Base-by-base conservation (phyloP, 2,329 filamentous ascomycete species). In the Coccinonectria pachysandricola region DNA sequence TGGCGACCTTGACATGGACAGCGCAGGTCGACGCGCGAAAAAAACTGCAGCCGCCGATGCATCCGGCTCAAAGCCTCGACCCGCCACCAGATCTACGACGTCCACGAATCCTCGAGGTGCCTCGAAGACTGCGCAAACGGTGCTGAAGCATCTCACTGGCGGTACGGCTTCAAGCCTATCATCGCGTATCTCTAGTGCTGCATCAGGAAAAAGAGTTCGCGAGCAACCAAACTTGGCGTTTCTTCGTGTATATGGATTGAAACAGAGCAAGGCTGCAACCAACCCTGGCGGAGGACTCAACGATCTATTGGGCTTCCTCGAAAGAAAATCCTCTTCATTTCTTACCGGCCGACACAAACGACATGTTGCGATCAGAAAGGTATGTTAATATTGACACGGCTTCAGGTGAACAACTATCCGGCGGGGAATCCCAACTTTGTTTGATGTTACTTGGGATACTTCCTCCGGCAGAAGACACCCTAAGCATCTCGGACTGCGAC, bases 311-410 rank as follows among this genome's bases (percentile, higher is more conserved):
- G 60, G 62, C 26, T 85, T 84, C 48, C 56, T 86, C 36, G 77
- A 85, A 56, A 72, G 75, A 45, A 84, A 84, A 53, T 69, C 79
- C 23, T 65, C 66, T 29, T 57, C 64, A 38, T 61, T 73, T 43
- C 59, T 60, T 33, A 63, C 63, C 17, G 44, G 48, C 32, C 43
- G 34, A 23, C 42, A 45, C 49, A 48, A 59, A 46, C 63, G 68
- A 45, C 60, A 62, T 40, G 62, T 82, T 43, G 74, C 66, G 50
- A 75, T 87, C 37, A 75, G 73, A 60, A 83, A 84, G 76, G 81
- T 86, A 81, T 73, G 78, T 80, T 54, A 28, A 36, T 39, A 45
- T 50, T 49, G 46, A 55, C 48, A 32, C 32, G 38, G 31, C 33
- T 45, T 42, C 43, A 45, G 50, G 48, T 49, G 37, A 34, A 28